Percentiles rank a stretch among this genome's conserved stretches.
These are phyloP conservation scores for Pseudonitzschia delicatissima DNA, from an alignment of 108 stramenopile genomes.

Conservation along the genomic window DNA sequence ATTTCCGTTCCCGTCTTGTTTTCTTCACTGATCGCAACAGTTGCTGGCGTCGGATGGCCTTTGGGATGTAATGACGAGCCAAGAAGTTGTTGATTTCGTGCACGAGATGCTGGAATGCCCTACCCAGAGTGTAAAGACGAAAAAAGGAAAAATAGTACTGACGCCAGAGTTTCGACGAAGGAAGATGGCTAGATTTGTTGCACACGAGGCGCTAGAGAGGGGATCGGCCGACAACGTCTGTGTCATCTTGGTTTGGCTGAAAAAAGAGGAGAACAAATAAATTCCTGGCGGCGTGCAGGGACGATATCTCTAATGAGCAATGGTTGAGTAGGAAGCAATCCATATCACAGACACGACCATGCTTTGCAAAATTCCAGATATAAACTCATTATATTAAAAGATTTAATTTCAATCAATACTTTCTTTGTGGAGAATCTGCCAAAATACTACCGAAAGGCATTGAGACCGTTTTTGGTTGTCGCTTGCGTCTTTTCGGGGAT, in stretches of 20 bases:
- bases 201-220: constrained; percentile 74
- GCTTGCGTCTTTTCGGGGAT: constrained; percentile 1
- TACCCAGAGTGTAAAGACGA: constrained; percentile 14
- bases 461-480: constrained; percentile 12
- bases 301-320: neutral
- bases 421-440: constrained; percentile 12
- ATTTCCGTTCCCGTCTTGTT: neutral
- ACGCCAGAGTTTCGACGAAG: constrained; percentile 28
- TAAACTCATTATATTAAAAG: constrained; percentile 6
- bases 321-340: neutral
- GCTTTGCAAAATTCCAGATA: neutral
- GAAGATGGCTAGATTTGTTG: constrained; percentile 72
- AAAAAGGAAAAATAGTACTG: constrained; percentile 13
- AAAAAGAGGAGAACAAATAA: constrained; percentile 18
- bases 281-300: neutral
- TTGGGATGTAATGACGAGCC: constrained; percentile 96
- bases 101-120: constrained; percentile 21
- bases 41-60: constrained; percentile 90
- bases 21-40: neutral
- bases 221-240: constrained; percentile 84
- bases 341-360: neutral
- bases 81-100: constrained; percentile 91
- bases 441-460: constrained; percentile 32
- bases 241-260: constrained; percentile 81
- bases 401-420: neutral